Evolutionary conservation across 2,329 filamentous ascomycete species (phyloP).

Genomic region (Alternaria triticina): DNA sequence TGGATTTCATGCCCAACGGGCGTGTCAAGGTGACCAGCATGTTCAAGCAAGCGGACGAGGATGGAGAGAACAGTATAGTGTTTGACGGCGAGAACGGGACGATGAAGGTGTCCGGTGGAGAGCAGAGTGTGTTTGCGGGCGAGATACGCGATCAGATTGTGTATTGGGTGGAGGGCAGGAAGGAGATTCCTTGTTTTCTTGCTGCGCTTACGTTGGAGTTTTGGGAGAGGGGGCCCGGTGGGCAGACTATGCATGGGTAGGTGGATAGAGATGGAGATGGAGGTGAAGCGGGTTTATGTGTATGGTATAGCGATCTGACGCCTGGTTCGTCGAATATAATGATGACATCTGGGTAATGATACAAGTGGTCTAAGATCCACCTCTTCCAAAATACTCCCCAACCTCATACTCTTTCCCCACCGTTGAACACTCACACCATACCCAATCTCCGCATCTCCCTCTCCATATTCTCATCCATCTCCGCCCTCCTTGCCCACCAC

Average conservation of each 20-base stretch:
- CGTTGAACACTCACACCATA: too few species aligned
- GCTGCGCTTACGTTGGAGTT: slow-evolving; percentile 92
- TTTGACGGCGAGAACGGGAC: slow-evolving; percentile 94
- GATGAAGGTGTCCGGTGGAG: slow-evolving; percentile 96
- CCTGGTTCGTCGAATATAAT: not conserved
- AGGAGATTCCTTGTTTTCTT: slow-evolving; percentile 91
- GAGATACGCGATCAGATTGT: slow-evolving; percentile 87
- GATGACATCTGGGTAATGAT: not conserved
- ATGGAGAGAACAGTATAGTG: slow-evolving; percentile 66
- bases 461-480: slow-evolving; percentile 17
- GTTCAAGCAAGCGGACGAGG: slow-evolving; percentile 74
- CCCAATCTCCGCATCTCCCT: slow-evolving; percentile 35
- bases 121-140: slow-evolving; percentile 81
- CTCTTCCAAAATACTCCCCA: not conserved
- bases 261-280: not conserved
- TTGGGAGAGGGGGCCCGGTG: slow-evolving; percentile 69
- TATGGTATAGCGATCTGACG: not conserved
- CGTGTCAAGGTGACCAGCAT: slow-evolving; percentile 90
- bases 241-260: slow-evolving; percentile 28
- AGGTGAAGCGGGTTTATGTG: not conserved
- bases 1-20: slow-evolving; percentile 96
- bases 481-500: not conserved
- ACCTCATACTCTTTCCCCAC: too few species aligned
- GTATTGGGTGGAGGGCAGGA: slow-evolving; percentile 94
- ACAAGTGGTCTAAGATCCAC: not conserved